phyloP scores from a whole-genome alignment of 768 basidiomycete genomes.

The Kwoniella mangroviensis region DNA sequence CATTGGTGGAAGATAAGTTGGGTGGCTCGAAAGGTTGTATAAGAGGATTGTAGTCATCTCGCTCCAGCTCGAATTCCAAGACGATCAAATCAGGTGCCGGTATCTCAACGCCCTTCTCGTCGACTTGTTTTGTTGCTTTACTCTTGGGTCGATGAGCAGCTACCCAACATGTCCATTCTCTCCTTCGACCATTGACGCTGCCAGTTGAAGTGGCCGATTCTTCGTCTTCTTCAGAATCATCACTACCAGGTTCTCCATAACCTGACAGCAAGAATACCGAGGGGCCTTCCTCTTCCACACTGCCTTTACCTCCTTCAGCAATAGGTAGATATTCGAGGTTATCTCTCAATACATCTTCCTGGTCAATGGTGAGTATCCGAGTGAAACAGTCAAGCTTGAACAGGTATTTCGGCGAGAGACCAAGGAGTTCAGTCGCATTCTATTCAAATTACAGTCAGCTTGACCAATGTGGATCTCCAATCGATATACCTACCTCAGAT shows the following conservation, averaged over 20 bases:
- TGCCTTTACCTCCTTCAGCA: constrained; percentile 58
- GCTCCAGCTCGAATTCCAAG: constrained; percentile 79
- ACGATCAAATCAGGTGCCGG: constrained; percentile 63
- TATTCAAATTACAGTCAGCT: constrained; percentile 50
- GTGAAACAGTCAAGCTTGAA: constrained; percentile 76
- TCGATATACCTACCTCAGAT: constrained; percentile 66
- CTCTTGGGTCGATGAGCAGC: constrained; percentile 57
- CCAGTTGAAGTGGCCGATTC: constrained; percentile 13
- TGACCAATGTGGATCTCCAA: background rate
- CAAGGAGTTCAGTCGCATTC: constrained; percentile 77
- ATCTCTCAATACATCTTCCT: constrained; percentile 72
- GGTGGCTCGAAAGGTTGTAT: constrained; percentile 62
- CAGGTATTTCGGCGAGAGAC: constrained; percentile 71
- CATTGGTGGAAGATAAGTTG: constrained; percentile 8
- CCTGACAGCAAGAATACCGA: constrained; percentile 69
- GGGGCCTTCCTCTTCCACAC: constrained; percentile 60
- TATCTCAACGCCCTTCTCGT: constrained; percentile 64
- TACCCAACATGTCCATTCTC: constrained; percentile 58
- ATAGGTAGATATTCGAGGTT: constrained; percentile 70
- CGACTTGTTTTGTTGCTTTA: constrained; percentile 40
- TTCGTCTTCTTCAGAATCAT: constrained; percentile 44
- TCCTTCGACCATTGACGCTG: constrained; percentile 28
- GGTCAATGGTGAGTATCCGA: constrained; percentile 68
- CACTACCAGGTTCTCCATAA: constrained; percentile 69
- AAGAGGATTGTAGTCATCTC: constrained; percentile 71